A percentile compares a stretch with the other conserved stretches of the same genome.
phyloP scores from a whole-genome alignment of 495 filamentous ascomycete species.

The Aspergillus ellipticus region DNA sequence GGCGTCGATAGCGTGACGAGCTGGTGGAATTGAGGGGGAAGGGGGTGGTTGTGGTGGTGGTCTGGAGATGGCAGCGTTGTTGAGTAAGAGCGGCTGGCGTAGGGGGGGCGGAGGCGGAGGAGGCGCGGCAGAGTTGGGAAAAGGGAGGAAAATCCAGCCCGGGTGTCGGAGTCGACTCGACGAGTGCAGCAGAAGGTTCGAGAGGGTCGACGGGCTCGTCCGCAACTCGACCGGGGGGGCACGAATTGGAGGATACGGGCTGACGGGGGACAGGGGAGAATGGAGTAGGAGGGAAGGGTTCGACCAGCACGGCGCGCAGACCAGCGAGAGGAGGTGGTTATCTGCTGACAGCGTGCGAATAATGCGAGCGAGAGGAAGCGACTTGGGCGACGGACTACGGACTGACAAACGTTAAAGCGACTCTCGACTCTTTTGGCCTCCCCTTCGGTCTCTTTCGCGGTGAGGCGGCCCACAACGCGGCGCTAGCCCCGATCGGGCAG shows the following conservation, averaged over 20 bases:
- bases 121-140: conserved; percentile 13
- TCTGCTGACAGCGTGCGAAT: neutral
- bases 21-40: conserved; percentile 2
- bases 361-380: neutral
- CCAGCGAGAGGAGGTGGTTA: neutral
- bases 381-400: neutral
- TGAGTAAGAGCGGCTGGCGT: conserved; percentile 9
- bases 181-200: neutral
- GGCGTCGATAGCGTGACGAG: neutral
- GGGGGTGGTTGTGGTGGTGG: neutral
- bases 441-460: neutral
- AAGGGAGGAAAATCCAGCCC: conserved; percentile 16
- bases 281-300: neutral
- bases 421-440: neutral
- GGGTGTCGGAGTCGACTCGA: conserved; percentile 5
- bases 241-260: neutral
- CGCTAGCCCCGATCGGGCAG: neutral
- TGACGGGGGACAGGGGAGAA: neutral
- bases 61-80: conserved; percentile 5
- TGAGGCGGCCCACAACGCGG: neutral
- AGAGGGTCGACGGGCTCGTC: neutral
- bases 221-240: neutral
- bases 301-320: no score
- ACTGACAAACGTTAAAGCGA: neutral
- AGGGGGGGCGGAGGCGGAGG: conserved; percentile 16